Percentiles rank a stretch among this genome's conserved stretches.
Conservation (phyloP, 441 rosid genomes). For the Pelargonium fulgidum region DNA sequence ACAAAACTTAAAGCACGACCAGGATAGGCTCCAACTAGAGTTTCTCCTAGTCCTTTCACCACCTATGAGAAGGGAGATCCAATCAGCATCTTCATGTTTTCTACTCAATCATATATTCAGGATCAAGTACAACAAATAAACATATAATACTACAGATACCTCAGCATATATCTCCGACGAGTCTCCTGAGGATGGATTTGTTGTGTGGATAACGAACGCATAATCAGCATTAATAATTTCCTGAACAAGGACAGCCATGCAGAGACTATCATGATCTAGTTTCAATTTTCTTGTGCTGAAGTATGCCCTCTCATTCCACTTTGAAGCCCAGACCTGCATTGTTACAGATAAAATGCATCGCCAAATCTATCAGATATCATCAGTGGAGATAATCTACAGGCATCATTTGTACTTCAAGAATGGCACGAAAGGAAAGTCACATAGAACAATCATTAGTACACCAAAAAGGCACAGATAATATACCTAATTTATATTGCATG, state of each 20-base stretch:
- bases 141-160: slow-evolving; percentile 35
- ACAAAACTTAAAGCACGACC: slow-evolving; percentile 93
- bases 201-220: slow-evolving; percentile 96
- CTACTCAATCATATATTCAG: not conserved
- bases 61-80: slow-evolving; percentile 38
- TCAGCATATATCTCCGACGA: slow-evolving; percentile 91
- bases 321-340: slow-evolving; percentile 94
- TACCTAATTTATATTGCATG: too few species aligned
- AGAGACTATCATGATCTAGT: slow-evolving; percentile 84
- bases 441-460: too few species aligned
- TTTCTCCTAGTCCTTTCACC: slow-evolving; percentile 95
- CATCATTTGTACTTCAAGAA: not conserved
- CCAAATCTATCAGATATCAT: slow-evolving; percentile 14
- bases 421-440: too few species aligned
- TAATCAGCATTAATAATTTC: slow-evolving; percentile 93
- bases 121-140: slow-evolving; percentile 47
- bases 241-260: slow-evolving; percentile 98
- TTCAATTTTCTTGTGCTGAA: slow-evolving; percentile 83
- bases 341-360: slow-evolving; percentile 16
- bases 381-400: not conserved
- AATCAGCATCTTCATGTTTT: not conserved
- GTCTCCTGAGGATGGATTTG: slow-evolving; percentile 93
- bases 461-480: too few species aligned
- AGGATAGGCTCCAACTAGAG: slow-evolving; percentile 96
- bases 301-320: slow-evolving; percentile 98